Conservation (phyloP, 805 yeast genomes). For the Kregervanrija delftensis region DNA sequence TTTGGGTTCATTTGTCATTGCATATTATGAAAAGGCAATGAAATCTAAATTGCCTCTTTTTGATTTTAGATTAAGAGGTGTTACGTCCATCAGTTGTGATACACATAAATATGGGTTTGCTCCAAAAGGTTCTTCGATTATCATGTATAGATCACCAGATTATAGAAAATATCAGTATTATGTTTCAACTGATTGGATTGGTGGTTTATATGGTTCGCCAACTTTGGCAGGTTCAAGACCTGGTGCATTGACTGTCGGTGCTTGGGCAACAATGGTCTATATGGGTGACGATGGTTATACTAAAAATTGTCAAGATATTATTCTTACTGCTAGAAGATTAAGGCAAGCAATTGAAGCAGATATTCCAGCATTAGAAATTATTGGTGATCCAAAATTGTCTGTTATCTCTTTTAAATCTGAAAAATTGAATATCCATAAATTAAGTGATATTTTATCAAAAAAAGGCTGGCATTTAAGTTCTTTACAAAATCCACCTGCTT, state of each 20-base stretch:
- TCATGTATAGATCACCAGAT: constrained; percentile 72
- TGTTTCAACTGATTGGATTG: constrained; percentile 79
- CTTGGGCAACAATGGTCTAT: constrained; percentile 88
- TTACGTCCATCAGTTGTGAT: constrained; percentile 98
- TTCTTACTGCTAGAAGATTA: constrained; percentile 54
- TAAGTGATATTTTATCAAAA: constrained; percentile 62
- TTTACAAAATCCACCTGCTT: constrained; percentile 83
- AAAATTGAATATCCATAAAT: constrained; percentile 60
- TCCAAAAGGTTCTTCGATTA: constrained; percentile 90
- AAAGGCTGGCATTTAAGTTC: constrained; percentile 88
- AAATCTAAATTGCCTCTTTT: constrained; percentile 40
- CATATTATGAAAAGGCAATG: constrained; percentile 53
- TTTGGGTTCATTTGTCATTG: constrained; percentile 84
- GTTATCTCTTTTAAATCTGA: constrained; percentile 73
- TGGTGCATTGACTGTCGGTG: constrained; percentile 95
- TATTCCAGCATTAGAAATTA: constrained; percentile 52
- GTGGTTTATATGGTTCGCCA: constrained; percentile 95
- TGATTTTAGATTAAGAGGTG: constrained; percentile 84
- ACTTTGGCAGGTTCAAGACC: constrained; percentile 96
- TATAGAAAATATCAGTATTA: constrained; percentile 80
- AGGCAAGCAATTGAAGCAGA: constrained; percentile 38
- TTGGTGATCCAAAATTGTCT: constrained; percentile 82
- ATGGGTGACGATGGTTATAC: constrained; percentile 83
- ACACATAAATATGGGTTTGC: constrained; percentile 99
- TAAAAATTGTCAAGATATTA: constrained; percentile 58